Percentiles rank a stretch among this genome's conserved stretches.
phyloP scores from a whole-genome alignment of 2,329 filamentous ascomycete species.

The Penicillium sp. region DNA sequence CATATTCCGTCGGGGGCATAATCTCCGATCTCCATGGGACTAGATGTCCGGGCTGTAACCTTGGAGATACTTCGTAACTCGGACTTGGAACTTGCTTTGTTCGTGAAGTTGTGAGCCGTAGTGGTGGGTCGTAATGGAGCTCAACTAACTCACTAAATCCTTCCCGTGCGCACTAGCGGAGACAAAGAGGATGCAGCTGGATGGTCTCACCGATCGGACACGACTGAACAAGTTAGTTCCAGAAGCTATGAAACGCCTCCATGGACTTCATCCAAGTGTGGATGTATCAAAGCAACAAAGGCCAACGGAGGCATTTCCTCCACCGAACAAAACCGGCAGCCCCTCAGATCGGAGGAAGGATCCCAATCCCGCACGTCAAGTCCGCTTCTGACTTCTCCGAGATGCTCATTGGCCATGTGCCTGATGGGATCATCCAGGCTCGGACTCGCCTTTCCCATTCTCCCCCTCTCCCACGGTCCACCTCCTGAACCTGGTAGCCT shows the following conservation, averaged over 20 bases:
- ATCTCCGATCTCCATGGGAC: neutral
- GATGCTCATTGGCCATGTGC: constrained; percentile 15
- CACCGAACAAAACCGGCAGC: neutral
- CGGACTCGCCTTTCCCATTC: neutral
- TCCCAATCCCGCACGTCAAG: constrained; percentile 20
- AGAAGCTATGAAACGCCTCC: neutral
- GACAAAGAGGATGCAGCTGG: neutral
- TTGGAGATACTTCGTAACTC: neutral
- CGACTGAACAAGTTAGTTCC: neutral
- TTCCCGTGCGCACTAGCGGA: neutral
- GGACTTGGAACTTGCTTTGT: neutral
- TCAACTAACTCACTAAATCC: neutral
- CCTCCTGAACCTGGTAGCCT: neutral
- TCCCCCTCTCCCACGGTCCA: constrained; percentile 5
- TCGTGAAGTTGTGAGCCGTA: neutral
- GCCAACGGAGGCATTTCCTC: neutral
- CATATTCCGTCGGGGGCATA: neutral
- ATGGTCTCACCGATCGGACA: neutral
- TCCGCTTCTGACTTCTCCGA: constrained; percentile 17
- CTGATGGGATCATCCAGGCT: constrained; percentile 14
- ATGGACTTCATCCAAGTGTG: neutral
- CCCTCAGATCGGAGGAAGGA: constrained; percentile 19
- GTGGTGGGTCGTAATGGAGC: neutral
- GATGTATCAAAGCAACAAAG: neutral
- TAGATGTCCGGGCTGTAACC: neutral